Conservation (phyloP, 2,329 filamentous ascomycete genomes). For the Chrysoporthe cubensis region DNA sequence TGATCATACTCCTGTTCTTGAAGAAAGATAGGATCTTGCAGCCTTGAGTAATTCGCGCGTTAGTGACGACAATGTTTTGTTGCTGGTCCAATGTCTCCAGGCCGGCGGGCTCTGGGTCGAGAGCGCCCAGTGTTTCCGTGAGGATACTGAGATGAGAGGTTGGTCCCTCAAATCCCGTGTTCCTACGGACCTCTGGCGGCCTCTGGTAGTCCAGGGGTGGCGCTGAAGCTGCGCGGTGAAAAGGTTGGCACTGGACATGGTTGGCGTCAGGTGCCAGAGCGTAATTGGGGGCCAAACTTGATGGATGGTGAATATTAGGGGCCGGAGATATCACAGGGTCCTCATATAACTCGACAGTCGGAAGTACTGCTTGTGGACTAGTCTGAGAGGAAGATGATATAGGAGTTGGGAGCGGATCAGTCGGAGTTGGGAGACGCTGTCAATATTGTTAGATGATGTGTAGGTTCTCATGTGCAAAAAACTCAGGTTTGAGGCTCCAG, state of each 20-base stretch:
- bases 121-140: slow-evolving; percentile 36
- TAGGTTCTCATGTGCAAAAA: neutral
- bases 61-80: slow-evolving; percentile 35
- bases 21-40: slow-evolving; percentile 39
- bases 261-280: slow-evolving; percentile 22
- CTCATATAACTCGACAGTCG: slow-evolving; percentile 33
- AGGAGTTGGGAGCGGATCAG: slow-evolving; percentile 28
- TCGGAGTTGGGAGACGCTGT: slow-evolving; percentile 31
- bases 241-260: slow-evolving; percentile 33
- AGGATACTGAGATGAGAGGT: slow-evolving; percentile 40
- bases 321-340: slow-evolving; percentile 16
- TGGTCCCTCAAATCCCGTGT: slow-evolving; percentile 38
- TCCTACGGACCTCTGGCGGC: slow-evolving; percentile 31
- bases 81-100: slow-evolving; percentile 33
- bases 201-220: slow-evolving; percentile 35
- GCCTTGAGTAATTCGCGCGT: slow-evolving; percentile 38
- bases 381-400: slow-evolving; percentile 34
- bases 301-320: neutral
- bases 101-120: slow-evolving; percentile 34
- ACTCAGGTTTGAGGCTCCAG: too few relatives aligned
- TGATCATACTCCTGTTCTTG: slow-evolving; percentile 36
- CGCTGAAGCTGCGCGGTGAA: slow-evolving; percentile 36
- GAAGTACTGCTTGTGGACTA: slow-evolving; percentile 25
- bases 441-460: neutral
- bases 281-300: neutral